Percentiles rank a stretch among this genome's conserved stretches.
phyloP scores from a whole-genome alignment of 345 rosid species.

The Populus simonii region DNA sequence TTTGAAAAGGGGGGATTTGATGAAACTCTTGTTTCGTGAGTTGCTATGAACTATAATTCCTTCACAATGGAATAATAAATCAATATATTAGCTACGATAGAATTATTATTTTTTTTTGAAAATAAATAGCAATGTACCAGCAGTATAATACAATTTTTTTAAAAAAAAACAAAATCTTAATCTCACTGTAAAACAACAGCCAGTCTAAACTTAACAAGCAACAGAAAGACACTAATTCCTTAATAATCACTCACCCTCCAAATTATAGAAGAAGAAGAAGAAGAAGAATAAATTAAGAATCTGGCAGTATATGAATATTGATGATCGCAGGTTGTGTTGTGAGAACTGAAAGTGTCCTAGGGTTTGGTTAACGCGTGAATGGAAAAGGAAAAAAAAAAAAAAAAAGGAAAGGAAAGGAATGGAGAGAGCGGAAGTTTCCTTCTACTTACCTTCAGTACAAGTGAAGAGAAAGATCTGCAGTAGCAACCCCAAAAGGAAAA shows the following conservation, averaged over 20 bases:
- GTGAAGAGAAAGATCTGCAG: slow-evolving; percentile 7
- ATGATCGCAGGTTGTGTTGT: not conserved
- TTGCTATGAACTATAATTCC: not conserved
- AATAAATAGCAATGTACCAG: not conserved
- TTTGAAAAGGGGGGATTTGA: not conserved
- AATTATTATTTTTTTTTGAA: not conserved
- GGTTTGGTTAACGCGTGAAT: not conserved
- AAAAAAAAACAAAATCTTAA: not conserved
- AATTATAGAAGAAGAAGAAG: not conserved
- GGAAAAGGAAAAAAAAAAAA: not conserved
- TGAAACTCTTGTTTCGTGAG: not conserved
- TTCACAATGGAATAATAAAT: not conserved
- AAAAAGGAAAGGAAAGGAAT: not conserved
- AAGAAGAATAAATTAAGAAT: not conserved
- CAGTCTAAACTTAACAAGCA: not conserved
- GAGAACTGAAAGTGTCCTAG: not conserved
- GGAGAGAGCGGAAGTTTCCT: not conserved
- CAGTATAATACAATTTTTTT: not conserved
- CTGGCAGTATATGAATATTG: not conserved
- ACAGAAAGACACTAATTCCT: not conserved
- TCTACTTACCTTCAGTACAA: not conserved
- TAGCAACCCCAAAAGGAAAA: not conserved
- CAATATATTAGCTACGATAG: not conserved
- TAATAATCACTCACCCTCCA: not conserved
- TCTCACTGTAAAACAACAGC: not conserved